Evolutionary conservation across 2,329 filamentous ascomycete genomes (phyloP).

Genomic region (Coleophoma crateriformis): DNA sequence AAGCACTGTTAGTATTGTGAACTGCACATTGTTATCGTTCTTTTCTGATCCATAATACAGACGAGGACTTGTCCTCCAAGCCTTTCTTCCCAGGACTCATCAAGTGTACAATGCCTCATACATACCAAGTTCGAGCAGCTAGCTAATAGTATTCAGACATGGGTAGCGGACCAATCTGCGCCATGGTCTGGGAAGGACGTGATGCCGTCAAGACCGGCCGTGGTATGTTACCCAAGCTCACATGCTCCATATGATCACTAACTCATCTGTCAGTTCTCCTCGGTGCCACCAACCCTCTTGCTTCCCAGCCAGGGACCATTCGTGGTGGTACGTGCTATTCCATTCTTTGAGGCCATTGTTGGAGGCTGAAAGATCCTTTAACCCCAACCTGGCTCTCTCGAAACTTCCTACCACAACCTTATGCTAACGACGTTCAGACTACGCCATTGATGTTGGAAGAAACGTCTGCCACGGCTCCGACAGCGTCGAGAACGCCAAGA

Average conservation of each 20-base stretch:
- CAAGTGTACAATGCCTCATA: conserved; percentile 60
- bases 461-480: conserved; percentile 99
- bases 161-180: conserved; percentile 91
- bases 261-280: conserved; percentile 60
- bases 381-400: not conserved
- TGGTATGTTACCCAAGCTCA: conserved; percentile 44
- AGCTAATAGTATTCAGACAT: conserved; percentile 62
- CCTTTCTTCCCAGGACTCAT: conserved; percentile 95
- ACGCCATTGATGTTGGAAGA: conserved; percentile 81
- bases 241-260: conserved; percentile 13
- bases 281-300: conserved; percentile 97
- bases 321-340: conserved; percentile 59
- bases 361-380: no score
- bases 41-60: conserved; percentile 33
- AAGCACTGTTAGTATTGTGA: conserved; percentile 67
- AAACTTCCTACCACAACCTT: not conserved
- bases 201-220: conserved; percentile 99
- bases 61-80: conserved; percentile 87
- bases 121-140: no score
- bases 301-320: conserved; percentile 94
- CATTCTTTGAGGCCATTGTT: no score
- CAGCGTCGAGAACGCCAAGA: conserved; percentile 97
- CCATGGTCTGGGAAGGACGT: conserved; percentile 99
- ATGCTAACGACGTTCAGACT: conserved; percentile 41
- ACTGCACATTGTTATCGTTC: not conserved